A percentile compares a stretch with the other conserved stretches of the same genome.
Conservation (phyloP, 1,284 basidiomycete species). For the Naganishia albida region DNA sequence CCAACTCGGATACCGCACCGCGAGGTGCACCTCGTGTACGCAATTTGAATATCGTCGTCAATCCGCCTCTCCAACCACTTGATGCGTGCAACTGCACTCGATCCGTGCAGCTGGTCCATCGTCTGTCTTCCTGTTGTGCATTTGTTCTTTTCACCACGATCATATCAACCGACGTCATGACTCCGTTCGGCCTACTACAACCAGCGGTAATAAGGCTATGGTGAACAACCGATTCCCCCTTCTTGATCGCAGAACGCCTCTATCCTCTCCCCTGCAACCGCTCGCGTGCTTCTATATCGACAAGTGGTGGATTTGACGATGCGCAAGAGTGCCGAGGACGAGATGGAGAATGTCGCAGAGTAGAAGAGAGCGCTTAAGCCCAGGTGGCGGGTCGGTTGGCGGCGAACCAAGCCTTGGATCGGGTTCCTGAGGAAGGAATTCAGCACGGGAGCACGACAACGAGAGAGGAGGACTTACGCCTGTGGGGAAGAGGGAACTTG, state of each 20-base stretch:
- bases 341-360: conserved; percentile 11
- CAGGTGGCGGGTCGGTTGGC: conserved; percentile 55
- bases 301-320: conserved; percentile 17
- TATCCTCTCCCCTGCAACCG: neutral
- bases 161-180: conserved; percentile 27
- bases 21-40: no score
- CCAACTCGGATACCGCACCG: no score
- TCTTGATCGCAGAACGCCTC: neutral
- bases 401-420: conserved; percentile 56
- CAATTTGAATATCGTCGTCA: no score
- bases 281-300: conserved; percentile 10
- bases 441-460: no score
- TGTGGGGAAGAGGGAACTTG: conserved; percentile 98
- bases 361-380: conserved; percentile 43
- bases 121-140: conserved; percentile 2
- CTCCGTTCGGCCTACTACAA: conserved; percentile 26
- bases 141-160: conserved; percentile 26
- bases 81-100: no score
- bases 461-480: conserved; percentile 50
- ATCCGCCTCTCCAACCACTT: no score
- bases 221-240: conserved; percentile 18
- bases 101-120: no score
- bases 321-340: neutral
- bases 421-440: conserved; percentile 41
- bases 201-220: conserved; percentile 21